Base-by-base conservation (phyloP, 1,284 basidiomycete species). In the Kwoniella shivajii region DNA sequence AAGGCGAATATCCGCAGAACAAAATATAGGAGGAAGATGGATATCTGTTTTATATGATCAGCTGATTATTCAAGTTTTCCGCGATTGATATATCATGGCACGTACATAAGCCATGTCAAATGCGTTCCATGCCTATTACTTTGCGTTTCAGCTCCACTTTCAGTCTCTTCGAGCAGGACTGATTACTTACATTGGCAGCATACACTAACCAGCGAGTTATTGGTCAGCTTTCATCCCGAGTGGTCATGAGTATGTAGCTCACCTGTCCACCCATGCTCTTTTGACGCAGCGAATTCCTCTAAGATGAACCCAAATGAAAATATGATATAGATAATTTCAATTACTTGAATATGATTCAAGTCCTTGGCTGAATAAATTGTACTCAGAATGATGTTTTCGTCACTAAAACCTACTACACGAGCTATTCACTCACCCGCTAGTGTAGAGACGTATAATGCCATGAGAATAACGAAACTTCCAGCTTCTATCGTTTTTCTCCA, bases 251-350 rank as follows among this genome's bases (percentile, higher is more conserved):
- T 33, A 42, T 24, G 24, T 11, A 34, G 22, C 88, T 78, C 67
- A 90, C 89, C 86, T 42, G 84, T 82, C 88, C 88, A 92, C 13
- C 92, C 91, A 69, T 92, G 87, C 73, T 92, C 90, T 49, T 78
- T 73, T 4, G 73, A 72, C 0, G 76, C 65, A 3, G 77, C 77
- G 46, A 78, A 74, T 57, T 78, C 77, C 62, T 88, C 88, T 37
- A 94, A 77, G 2, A 86, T 79, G 63, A 94, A 91, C 1, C 89
- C 89, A 9, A 82, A 77, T 0, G 86, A 86, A 65, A 90, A 88
- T 14, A 91, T 65, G 43, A 90, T 82, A 71, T 92, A 93, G 9
- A 86, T 71, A 20, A 81, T 71, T 72, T 94, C 92, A 79, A 86
- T 20, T 69, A 64, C 56, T 34, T 48, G 38, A 16, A 57, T 42